Conservation (phyloP, 352 stramenopile genomes). For the Nothophytophthora sp. region DNA sequence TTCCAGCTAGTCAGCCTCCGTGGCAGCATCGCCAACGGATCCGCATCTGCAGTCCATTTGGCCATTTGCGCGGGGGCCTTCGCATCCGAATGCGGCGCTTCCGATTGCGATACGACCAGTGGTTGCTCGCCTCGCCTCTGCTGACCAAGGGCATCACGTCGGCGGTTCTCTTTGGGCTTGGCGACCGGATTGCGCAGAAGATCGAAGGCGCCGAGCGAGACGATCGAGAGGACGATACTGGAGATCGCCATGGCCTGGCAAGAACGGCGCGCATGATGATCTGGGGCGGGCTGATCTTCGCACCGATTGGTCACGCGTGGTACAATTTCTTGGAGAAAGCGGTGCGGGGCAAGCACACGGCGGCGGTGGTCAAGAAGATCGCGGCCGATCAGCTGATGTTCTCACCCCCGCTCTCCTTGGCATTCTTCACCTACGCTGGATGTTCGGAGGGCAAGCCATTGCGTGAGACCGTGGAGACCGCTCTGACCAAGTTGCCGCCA, state of each 20-base stretch:
- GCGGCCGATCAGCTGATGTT: conserved; percentile 40
- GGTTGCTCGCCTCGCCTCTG: conserved; percentile 40
- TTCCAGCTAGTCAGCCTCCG: too few relatives aligned
- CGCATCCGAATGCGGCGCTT: conserved; percentile 36
- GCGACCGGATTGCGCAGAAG: conserved; percentile 53
- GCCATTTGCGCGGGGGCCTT: not conserved
- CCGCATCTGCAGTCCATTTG: not conserved
- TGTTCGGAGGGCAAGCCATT: conserved; percentile 28
- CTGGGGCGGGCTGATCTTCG: conserved; percentile 88
- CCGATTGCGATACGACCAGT: conserved; percentile 42
- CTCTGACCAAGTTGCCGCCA: conserved; percentile 31
- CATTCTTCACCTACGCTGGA: conserved; percentile 40
- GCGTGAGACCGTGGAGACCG: conserved; percentile 19
- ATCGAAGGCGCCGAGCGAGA: conserved; percentile 27
- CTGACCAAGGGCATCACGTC: conserved; percentile 66
- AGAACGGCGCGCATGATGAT: conserved; percentile 71
- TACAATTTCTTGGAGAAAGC: conserved; percentile 85
- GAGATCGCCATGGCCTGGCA: conserved; percentile 19
- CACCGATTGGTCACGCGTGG: conserved; percentile 88
- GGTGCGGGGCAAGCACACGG: conserved; percentile 23
- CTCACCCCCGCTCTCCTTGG: conserved; percentile 27
- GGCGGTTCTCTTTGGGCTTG: conserved; percentile 49
- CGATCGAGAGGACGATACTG: not conserved
- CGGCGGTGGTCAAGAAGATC: conserved; percentile 37
- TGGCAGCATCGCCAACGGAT: too few relatives aligned